Evolutionary conservation across 2,329 filamentous ascomycete species (phyloP).

Genomic region (Penicillium sp.): DNA sequence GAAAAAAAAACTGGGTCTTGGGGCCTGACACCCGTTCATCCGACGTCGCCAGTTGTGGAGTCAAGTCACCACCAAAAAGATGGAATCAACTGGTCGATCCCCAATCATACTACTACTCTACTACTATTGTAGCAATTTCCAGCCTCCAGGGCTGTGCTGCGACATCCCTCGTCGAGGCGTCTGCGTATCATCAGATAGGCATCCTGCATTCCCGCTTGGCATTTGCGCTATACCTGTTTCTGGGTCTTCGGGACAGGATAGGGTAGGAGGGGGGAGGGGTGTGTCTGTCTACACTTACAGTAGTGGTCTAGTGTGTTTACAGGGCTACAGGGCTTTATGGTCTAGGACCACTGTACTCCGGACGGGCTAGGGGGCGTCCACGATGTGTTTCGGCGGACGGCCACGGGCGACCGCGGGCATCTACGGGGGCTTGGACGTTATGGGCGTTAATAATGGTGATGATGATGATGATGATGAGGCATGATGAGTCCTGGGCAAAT

Average conservation of each 20-base stretch:
- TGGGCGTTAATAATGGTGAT: not conserved
- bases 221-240: not conserved
- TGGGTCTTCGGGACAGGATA: not conserved
- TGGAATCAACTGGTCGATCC: constrained; percentile 14
- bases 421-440: not conserved
- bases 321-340: not conserved
- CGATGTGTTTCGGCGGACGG: constrained; percentile 2
- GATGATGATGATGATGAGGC: constrained; percentile 5
- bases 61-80: not conserved
- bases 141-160: not conserved
- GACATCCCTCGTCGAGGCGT: not conserved
- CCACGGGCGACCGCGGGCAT: constrained; percentile 5
- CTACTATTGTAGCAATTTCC: too few species aligned
- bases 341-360: constrained; percentile 31
- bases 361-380: constrained; percentile 3
- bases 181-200: constrained; percentile 1
- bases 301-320: not conserved
- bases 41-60: constrained; percentile 31
- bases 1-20: constrained; percentile 31
- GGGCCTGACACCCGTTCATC: constrained; percentile 21
- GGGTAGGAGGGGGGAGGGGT: not conserved
- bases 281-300: too few species aligned
- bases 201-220: constrained; percentile 2
- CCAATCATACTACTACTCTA: not conserved
- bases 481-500: not conserved